phyloP scores from a whole-genome alignment of 2,329 filamentous ascomycete species.

The Helotiales sp. region DNA sequence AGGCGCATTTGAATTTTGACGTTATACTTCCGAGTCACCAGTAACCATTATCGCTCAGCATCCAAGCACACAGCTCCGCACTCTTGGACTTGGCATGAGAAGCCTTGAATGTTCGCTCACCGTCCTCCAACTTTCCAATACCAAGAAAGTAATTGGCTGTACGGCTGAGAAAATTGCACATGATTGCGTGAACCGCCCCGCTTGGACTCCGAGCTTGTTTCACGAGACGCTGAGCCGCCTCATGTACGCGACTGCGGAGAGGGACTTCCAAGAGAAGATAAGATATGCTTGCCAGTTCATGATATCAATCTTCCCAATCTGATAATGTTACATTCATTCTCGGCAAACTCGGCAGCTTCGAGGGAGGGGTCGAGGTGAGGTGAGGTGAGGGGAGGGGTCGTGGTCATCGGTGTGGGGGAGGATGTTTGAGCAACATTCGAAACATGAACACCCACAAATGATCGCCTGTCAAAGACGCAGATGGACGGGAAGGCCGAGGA shows the following conservation, averaged over 20 bases:
- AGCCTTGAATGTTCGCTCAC: neutral
- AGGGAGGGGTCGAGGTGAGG: too few relatives aligned
- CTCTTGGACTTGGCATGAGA: neutral
- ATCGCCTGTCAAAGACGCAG: neutral
- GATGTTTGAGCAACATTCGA: conserved; percentile 3
- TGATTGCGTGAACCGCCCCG: conserved; percentile 9
- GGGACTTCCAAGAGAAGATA: neutral
- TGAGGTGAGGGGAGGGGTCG: neutral
- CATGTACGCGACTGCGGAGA: neutral
- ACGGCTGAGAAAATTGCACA: neutral
- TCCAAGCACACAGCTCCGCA: neutral
- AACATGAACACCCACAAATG: neutral
- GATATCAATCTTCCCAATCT: too few relatives aligned
- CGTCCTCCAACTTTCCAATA: neutral
- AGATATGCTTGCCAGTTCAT: too few relatives aligned
- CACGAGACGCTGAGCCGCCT: conserved; percentile 4
- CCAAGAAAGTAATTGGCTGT: neutral
- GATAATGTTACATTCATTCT: too few relatives aligned
- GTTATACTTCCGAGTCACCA: too few relatives aligned
- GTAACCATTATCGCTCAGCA: too few relatives aligned
- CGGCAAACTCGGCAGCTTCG: neutral
- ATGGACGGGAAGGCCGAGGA: neutral
- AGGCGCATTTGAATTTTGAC: too few relatives aligned
- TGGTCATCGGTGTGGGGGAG: neutral
- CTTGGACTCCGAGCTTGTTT: neutral